Evolutionary conservation across 2,329 filamentous ascomycete genomes (phyloP).

Genomic region (Cephalotrichum gorgonifer): DNA sequence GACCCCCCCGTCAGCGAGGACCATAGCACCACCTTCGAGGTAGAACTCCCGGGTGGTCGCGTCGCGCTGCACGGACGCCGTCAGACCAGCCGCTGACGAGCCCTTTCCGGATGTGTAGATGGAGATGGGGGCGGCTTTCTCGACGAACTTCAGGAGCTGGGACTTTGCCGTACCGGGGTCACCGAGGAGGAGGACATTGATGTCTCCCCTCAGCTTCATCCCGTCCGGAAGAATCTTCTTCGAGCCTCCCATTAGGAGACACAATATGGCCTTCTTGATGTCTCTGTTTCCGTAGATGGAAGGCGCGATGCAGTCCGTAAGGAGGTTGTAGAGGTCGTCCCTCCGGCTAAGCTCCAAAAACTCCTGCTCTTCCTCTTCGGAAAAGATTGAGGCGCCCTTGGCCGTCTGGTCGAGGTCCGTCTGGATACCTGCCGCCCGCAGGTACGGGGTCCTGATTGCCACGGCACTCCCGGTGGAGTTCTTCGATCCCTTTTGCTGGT

Average conservation of each 20-base stretch:
- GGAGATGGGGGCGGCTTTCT: constrained; percentile 90
- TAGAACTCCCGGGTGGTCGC: constrained; percentile 92
- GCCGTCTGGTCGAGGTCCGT: constrained; percentile 83
- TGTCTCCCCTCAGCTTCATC: constrained; percentile 95
- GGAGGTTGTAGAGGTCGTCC: constrained; percentile 83
- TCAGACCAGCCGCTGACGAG: constrained; percentile 93
- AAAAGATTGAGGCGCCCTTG: constrained; percentile 61
- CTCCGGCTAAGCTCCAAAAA: constrained; percentile 84
- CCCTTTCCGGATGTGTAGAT: constrained; percentile 99
- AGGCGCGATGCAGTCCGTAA: constrained; percentile 87
- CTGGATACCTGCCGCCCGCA: constrained; percentile 85
- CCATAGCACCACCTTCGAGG: constrained; percentile 96
- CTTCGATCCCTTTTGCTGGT: constrained; percentile 82
- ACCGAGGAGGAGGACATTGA: constrained; percentile 92
- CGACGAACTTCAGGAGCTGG: constrained; percentile 92
- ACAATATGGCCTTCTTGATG: constrained; percentile 96
- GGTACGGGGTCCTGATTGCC: constrained; percentile 89
- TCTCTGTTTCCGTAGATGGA: constrained; percentile 94
- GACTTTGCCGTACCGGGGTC: constrained; percentile 98
- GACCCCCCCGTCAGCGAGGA: constrained; percentile 89
- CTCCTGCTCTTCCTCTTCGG: constrained; percentile 94
- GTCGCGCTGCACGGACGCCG: constrained; percentile 91
- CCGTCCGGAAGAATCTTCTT: constrained; percentile 97
- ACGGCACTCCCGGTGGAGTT: constrained; percentile 70
- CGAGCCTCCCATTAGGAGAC: constrained; percentile 83